Evolutionary conservation across 352 stramenopile genomes (phyloP).

Genomic region (Halophytophthora batemanensis): DNA sequence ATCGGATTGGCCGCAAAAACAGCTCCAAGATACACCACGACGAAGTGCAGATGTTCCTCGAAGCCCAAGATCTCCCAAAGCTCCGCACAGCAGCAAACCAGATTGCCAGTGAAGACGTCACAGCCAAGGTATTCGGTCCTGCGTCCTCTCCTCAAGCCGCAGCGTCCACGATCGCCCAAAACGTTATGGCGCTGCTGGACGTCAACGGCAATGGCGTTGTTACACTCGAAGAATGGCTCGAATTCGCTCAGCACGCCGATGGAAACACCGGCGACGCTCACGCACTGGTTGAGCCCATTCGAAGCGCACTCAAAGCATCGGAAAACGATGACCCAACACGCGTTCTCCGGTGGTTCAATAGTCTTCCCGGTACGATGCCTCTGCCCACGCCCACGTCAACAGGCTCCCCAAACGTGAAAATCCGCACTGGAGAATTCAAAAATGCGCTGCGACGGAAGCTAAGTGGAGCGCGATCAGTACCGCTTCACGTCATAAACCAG

Average conservation of each 20-base stretch:
- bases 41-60: constrained; percentile 50
- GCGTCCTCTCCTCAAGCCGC: constrained; percentile 5
- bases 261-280: constrained; percentile 6
- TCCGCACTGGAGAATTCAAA: constrained; percentile 62
- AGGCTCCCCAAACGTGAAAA: constrained; percentile 27
- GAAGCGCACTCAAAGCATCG: constrained; percentile 16
- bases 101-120: constrained; percentile 1
- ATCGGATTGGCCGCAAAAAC: constrained; percentile 40
- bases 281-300: constrained; percentile 22
- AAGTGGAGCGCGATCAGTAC: constrained; percentile 8
- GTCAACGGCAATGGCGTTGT: constrained; percentile 52
- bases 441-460: constrained; percentile 31
- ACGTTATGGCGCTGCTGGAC: constrained; percentile 45
- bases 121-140: constrained; percentile 18
- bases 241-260: constrained; percentile 26
- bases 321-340: constrained; percentile 10
- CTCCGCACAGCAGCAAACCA: background rate
- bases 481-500: constrained; percentile 28
- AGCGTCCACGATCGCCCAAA: constrained; percentile 17
- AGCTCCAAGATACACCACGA: constrained; percentile 54
- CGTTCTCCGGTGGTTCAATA: constrained; percentile 47
- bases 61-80: constrained; percentile 8
- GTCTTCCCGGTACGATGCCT: constrained; percentile 33
- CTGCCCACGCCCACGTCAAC: constrained; percentile 1
- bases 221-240: constrained; percentile 51